Base-by-base conservation (phyloP, 192 early-diverging fungal genomes). In the Allomyces macrogynus region DNA sequence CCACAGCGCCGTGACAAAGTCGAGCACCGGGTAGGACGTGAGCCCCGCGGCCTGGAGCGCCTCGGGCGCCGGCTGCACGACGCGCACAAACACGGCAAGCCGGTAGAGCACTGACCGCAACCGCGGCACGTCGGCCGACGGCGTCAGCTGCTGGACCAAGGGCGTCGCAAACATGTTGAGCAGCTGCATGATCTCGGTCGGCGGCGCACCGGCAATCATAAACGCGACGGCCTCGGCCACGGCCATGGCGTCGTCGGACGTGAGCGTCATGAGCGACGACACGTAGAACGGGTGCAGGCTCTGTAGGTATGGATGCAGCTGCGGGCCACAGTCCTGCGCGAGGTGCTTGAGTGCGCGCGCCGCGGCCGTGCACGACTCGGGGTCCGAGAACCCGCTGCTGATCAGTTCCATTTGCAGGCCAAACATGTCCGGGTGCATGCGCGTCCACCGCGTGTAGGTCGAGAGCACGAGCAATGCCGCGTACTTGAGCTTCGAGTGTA, bases 381-480 rank as follows among this genome's bases (percentile, higher is more conserved):
- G 73, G 65, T 92, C 85, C 63, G 88, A 84, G 67, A 99, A 97
- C 23, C 95, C 95, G 44, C 87, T 78, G 16, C 86, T 86, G 62
- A 99, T 89, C 73, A 86, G 97, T 42, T 77, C 82, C 44, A 99
- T 81, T 77, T 97, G 95, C 72, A 91, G 94, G 32, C 81, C 71
- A n/a, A 99, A 82, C 65, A 86, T 91, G 72, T 90, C 80, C 10
- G 93, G 91, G 70, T 98, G 93, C 60, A 77, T 73, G 24, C 73
- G 70, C 3, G 93, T 95, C 96, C 96, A 99, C 64, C 80, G 80
- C 23, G 95, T 87, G 70, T 99, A 99, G 63, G 93, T 80, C 3
- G 90, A 91, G 70, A 99, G 94, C 10, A 99, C 92, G 23, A 97
- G 76, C 23, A 94, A 93, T 2, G 93, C 92, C 0, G 95, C 92